These are phyloP conservation scores for Phytophthora capsici DNA, from an alignment of 352 stramenopile genomes.

Conservation along the genomic window DNA sequence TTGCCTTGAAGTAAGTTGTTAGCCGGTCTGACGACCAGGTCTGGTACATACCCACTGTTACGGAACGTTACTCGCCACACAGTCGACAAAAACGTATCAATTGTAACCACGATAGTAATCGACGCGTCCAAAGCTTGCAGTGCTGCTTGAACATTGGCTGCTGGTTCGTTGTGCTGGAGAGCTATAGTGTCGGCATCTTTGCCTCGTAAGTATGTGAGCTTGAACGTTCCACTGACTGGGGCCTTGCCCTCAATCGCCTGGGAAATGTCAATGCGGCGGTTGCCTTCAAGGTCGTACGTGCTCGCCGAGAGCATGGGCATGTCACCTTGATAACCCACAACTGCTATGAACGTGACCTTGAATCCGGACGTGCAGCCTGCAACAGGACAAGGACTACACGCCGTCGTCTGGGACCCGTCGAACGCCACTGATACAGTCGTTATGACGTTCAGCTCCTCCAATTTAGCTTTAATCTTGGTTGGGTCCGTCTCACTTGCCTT, in stretches of 20 bases:
- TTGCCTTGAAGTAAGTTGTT: conserved; percentile 90
- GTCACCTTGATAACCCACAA: conserved; percentile 83
- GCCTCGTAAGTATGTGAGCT: conserved; percentile 84
- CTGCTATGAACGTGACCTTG: conserved; percentile 88
- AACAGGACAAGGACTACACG: conserved; percentile 74
- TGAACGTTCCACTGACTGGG: conserved; percentile 90
- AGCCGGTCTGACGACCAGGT: conserved; percentile 71
- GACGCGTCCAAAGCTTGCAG: conserved; percentile 86
- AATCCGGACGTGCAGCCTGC: conserved; percentile 76
- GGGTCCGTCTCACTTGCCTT: conserved; percentile 68
- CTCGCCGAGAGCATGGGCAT: conserved; percentile 88
- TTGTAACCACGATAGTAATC: conserved; percentile 73
- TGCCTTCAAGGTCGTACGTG: conserved; percentile 89
- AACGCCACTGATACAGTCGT: conserved; percentile 87
- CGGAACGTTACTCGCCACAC: conserved; percentile 93
- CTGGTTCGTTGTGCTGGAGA: conserved; percentile 64
- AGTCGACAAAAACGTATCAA: too few relatives aligned
- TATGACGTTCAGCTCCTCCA: conserved; percentile 92
- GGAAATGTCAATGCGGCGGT: conserved; percentile 86
- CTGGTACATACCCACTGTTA: conserved; percentile 91
- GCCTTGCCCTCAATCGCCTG: conserved; percentile 86
- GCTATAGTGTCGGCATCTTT: conserved; percentile 78
- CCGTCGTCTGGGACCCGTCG: conserved; percentile 51
- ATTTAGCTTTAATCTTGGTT: conserved; percentile 77
- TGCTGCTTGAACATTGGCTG: conserved; percentile 62